Conservation (phyloP, 1,284 basidiomycete genomes). For the Melanopsichium pennsylvanicum region DNA sequence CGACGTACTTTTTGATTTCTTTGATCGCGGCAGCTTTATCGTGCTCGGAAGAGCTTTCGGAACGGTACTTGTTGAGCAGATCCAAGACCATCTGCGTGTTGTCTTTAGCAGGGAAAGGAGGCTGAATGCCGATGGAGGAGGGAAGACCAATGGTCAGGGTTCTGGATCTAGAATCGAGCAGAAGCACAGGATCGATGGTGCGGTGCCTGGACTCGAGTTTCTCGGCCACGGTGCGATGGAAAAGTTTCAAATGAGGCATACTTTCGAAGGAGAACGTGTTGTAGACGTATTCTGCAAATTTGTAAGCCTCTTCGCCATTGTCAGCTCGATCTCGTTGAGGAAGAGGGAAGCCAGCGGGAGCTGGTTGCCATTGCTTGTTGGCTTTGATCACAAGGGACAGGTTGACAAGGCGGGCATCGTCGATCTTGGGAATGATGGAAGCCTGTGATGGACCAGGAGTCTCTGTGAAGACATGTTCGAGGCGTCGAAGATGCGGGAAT, state of each 20-base stretch:
- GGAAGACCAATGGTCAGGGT: constrained; percentile 18
- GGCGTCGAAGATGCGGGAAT: not conserved
- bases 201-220: not conserved
- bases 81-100: not conserved
- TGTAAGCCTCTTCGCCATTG: not conserved
- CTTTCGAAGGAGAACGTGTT: constrained; percentile 12
- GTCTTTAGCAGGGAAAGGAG: constrained; percentile 5
- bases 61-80: constrained; percentile 7
- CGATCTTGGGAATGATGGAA: not conserved
- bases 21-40: not conserved
- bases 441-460: not conserved
- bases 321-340: not conserved
- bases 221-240: constrained; percentile 4
- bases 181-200: not conserved
- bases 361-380: constrained; percentile 1
- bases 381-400: constrained; percentile 12
- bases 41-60: not conserved
- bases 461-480: constrained; percentile 7
- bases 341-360: not conserved
- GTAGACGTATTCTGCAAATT: constrained; percentile 14
- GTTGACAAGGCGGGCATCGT: not conserved
- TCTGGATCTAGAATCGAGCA: constrained; percentile 8
- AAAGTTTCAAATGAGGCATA: constrained; percentile 7
- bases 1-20: constrained; percentile 3
- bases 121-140: constrained; percentile 10